Base-by-base conservation (phyloP, 208 protist species). In the Crithidia expoeki region DNA sequence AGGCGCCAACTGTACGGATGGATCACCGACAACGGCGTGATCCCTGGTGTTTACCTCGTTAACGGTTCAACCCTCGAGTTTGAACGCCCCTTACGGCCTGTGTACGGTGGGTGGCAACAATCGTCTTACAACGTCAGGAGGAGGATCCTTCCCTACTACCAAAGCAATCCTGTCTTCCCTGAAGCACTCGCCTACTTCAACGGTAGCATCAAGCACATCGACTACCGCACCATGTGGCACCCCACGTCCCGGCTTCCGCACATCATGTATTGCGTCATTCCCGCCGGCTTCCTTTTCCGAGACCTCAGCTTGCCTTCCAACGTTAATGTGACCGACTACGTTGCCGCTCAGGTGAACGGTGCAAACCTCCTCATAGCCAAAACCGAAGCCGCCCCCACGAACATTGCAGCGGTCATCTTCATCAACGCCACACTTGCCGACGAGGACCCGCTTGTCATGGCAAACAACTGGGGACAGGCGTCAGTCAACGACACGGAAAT, bases 401-500 rank as follows among this genome's bases (percentile, higher is more conserved):
- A 25, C 27, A 14, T 72, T 4, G 32, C 40, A 7, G 46, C 50
- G 2, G 58, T 57, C 47, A 40, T 65, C 57, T 72, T 72, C 12
- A 50, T 72, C 47, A 65, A 65, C 67, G 27, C 44, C 14, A 36
- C 42, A 32, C 57, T 72, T 38, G 30, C 19, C 6, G 57, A 58
- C 33, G 16, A 47, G 2, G 67, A 72, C 23, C 67, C 67, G 17
- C 36, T 57, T 4, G 49, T 79, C 11, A 62, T 79, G 46, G 64
- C 60, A 6, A 49, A 79, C 64, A 80, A 71, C 75, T 76, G 69
- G 75, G 62, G 64, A 1, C 65, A 80, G 68, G 23, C 28, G 32
- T 62, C 53, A 1, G 59, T 69, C 23, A 53, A 61, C 25, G 33
- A 58, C 44, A 21, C 44, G 4, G 46, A 64, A 16, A 50, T 75